Conservation (phyloP, 1,284 basidiomycete genomes). For the Calocybe gambosa region DNA sequence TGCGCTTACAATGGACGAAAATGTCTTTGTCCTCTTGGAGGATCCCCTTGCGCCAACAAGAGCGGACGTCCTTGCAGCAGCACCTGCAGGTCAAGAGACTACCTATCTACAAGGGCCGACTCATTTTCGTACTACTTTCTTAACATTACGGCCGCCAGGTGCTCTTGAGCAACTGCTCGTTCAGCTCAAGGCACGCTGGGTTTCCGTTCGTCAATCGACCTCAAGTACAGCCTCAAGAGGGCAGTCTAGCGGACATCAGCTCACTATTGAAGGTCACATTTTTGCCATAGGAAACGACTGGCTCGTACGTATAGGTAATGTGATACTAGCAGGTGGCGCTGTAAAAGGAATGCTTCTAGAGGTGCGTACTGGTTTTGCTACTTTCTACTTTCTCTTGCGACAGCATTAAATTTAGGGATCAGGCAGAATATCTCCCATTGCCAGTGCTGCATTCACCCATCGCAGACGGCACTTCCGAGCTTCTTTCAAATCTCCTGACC, state of each 20-base stretch:
- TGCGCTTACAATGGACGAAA: conserved; percentile 68
- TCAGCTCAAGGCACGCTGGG: conserved; percentile 69
- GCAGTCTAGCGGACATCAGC: conserved; percentile 51
- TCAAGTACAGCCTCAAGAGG: conserved; percentile 36
- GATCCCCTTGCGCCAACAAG: conserved; percentile 64
- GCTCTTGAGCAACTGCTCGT: conserved; percentile 65
- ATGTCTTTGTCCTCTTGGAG: conserved; percentile 70
- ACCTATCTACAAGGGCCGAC: conserved; percentile 41
- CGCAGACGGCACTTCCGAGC: conserved; percentile 58
- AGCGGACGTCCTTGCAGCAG: conserved; percentile 47
- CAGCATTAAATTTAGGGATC: conserved; percentile 1
- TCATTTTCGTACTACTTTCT: conserved; percentile 68
- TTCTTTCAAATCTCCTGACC: conserved; percentile 65
- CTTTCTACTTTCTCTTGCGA: background rate
- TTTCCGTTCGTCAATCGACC: conserved; percentile 54
- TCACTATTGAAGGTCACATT: conserved; percentile 62
- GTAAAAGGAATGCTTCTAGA: conserved; percentile 76
- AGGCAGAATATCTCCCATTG: conserved; percentile 76
- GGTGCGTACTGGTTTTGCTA: conserved; percentile 37
- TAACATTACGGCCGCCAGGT: conserved; percentile 65
- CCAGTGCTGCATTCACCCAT: conserved; percentile 54
- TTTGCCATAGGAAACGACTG: conserved; percentile 73
- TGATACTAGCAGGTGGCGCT: conserved; percentile 62
- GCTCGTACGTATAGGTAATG: conserved; percentile 74
- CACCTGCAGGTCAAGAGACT: conserved; percentile 33